phyloP scores from a whole-genome alignment of 768 basidiomycete genomes.

The Suillus alpinus region DNA sequence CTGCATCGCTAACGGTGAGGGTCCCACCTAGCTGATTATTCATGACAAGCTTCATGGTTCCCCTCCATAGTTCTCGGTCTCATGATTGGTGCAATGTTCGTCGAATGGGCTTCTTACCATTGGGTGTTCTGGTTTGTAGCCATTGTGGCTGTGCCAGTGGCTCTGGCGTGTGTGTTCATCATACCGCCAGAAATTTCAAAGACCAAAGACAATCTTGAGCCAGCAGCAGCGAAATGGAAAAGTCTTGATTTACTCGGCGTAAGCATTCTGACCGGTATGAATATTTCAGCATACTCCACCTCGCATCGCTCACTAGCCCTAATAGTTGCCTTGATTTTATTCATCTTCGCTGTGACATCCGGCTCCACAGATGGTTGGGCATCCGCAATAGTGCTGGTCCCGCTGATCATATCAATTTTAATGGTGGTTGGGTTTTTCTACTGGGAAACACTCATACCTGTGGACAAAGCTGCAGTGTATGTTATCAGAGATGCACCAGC shows the following conservation, averaged over 20 bases:
- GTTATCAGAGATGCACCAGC: constrained; percentile 10
- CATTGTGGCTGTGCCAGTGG: constrained; percentile 35
- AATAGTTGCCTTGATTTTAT: constrained; percentile 29
- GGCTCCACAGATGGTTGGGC: constrained; percentile 52
- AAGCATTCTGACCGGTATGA: constrained; percentile 34
- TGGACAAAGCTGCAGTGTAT: constrained; percentile 41
- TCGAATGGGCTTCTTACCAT: constrained; percentile 38
- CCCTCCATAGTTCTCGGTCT: constrained; percentile 35
- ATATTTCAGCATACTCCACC: not conserved
- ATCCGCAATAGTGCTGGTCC: constrained; percentile 40
- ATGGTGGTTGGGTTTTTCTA: constrained; percentile 44
- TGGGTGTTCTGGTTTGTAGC: constrained; percentile 53
- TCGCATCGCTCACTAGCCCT: not conserved
- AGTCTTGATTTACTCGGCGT: constrained; percentile 40
- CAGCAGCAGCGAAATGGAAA: constrained; percentile 19
- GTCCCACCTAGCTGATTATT: not conserved
- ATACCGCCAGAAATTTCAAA: constrained; percentile 28
- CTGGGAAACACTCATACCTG: constrained; percentile 44
- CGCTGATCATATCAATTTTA: constrained; percentile 44
- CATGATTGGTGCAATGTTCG: constrained; percentile 44
- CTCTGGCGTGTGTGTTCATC: constrained; percentile 29
- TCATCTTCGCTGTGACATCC: constrained; percentile 42
- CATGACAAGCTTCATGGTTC: not conserved
- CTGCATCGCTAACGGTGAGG: constrained; percentile 42
- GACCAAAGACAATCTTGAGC: constrained; percentile 3